These are phyloP conservation scores for Nicotiana benthamiana DNA, from an alignment of 257 asterid species.

Conservation along the genomic window DNA sequence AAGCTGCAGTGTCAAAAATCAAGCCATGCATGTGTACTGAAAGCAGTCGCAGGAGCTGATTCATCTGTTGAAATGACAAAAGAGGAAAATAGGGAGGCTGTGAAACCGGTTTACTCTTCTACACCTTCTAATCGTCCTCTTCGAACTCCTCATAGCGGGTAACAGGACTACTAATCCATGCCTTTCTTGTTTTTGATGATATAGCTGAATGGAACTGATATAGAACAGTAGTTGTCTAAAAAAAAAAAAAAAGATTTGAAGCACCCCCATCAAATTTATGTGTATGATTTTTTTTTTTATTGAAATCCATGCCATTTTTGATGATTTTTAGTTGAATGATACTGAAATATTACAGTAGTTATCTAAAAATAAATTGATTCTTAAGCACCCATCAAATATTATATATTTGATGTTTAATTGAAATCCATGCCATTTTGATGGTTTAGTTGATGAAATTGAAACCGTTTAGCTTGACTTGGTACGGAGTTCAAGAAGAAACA, in stretches of 20 bases:
- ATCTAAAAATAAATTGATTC: too few relatives aligned
- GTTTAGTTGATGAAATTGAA: background rate
- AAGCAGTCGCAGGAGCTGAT: conserved; percentile 22
- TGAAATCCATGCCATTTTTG: too few relatives aligned
- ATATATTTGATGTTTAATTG: too few relatives aligned
- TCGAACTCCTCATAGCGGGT: conserved; percentile 99
- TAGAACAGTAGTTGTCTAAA: too few relatives aligned
- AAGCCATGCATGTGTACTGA: conserved; percentile 16
- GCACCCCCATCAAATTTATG: too few relatives aligned
- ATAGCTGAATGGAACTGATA: background rate
- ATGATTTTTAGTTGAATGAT: too few relatives aligned
- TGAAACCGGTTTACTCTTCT: conserved; percentile 53
- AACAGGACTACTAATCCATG: background rate
- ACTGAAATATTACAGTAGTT: too few relatives aligned
- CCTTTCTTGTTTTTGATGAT: background rate
- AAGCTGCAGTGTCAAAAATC: conserved; percentile 13
- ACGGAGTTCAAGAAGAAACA: too few relatives aligned
- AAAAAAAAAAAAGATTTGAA: too few relatives aligned
- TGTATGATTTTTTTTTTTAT: too few relatives aligned
- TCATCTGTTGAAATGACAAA: conserved; percentile 9
- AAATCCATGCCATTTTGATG: background rate
- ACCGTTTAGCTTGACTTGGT: too few relatives aligned
- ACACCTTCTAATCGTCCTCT: conserved; percentile 72
- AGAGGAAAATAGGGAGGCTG: conserved; percentile 3
- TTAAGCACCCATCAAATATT: too few relatives aligned